Evolutionary conservation across 176 grass and related monocot species (phyloP), one percentile per base, ranked within the genome.

Genomic region (Eragrostis nindensis): DNA sequence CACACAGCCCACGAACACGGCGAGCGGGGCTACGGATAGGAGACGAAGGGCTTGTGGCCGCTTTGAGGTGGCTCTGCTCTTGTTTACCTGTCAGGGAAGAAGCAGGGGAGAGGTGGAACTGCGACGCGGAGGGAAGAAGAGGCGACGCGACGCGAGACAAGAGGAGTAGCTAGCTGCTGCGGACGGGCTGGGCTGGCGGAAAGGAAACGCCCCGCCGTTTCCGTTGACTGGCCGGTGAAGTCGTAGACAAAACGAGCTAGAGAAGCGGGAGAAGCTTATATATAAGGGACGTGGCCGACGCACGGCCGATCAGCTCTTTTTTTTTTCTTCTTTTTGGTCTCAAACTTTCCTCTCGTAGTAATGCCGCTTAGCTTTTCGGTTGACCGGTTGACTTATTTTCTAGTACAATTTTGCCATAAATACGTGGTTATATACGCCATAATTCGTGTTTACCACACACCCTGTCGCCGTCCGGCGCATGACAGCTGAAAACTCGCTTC

Each of bases 161-260:
- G 29, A n/a, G 18, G 40, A 12, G 27, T 36, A 14, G 48, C 38
- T 14, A 15, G n/a, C n/a, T n/a, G n/a, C n/a, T n/a, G n/a, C n/a
- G n/a, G n/a, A n/a, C 15, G 18, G 36, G 9, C 1, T 11, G 11
- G 40, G 18, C 9, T 2, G 3, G 15, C 3, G n/a, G 16, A 3
- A 44, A 46, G 49, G 81, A 84, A 68, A 84, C 24, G 25, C 48
- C 25, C 18, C 38, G 72, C 11, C 38, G 81, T 83, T 68, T 67
- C 71, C 71, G 66, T 83, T 75, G 68, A 47, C 72, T 56, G 44
- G 70, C 48, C 47, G 61, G 48, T 39, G 27, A 2, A 26, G 42
- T 26, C 48, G 17, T 15, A 0, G 25, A 4, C 45, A 30, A 61
- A 41, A 39, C 9, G 45, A 22, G 49, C 21, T 64, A 41, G 39